Evolutionary conservation across 345 rosid species (phyloP).

Genomic region (Arabis alpina): DNA sequence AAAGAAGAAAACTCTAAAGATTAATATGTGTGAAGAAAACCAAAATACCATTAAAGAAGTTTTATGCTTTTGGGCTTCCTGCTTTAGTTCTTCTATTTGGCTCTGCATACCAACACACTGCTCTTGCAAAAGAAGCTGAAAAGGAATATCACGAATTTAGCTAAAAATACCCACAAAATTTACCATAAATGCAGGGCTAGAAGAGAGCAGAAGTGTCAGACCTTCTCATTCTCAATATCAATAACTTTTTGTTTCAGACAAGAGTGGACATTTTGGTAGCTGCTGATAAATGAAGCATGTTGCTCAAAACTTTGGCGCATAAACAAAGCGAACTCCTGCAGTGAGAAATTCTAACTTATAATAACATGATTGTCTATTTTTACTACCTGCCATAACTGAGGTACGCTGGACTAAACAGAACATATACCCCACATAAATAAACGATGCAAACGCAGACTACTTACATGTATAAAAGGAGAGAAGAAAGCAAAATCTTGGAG

Average conservation of each 20-base stretch:
- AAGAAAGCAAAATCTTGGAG: conserved; percentile 57
- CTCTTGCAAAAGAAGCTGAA: conserved; percentile 58
- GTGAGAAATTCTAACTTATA: conserved; percentile 20
- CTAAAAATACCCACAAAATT: background rate
- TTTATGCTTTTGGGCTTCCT: conserved; percentile 54
- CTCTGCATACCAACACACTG: conserved; percentile 56
- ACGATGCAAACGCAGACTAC: conserved; percentile 40
- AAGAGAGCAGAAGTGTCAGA: conserved; percentile 27
- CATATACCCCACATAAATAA: conserved; percentile 9
- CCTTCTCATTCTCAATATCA: conserved; percentile 74
- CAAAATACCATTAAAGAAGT: conserved; percentile 53
- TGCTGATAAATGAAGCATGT: conserved; percentile 51
- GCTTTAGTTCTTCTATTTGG: conserved; percentile 54
- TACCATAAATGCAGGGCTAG: conserved; percentile 13
- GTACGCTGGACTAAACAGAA: conserved; percentile 20
- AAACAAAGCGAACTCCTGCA: conserved; percentile 68
- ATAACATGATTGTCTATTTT: background rate
- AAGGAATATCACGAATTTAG: conserved; percentile 21
- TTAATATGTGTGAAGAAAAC: background rate
- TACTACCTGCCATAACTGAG: conserved; percentile 6
- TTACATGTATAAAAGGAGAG: conserved; percentile 56
- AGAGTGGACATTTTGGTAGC: conserved; percentile 48
- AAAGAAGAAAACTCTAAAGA: background rate
- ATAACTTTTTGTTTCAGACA: conserved; percentile 52
- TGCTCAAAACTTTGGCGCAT: conserved; percentile 52